Evolutionary conservation across 179 eudicot genomes (phyloP), one percentile per base, ranked within the genome.

Genomic region (Sideroxylon spinosum): DNA sequence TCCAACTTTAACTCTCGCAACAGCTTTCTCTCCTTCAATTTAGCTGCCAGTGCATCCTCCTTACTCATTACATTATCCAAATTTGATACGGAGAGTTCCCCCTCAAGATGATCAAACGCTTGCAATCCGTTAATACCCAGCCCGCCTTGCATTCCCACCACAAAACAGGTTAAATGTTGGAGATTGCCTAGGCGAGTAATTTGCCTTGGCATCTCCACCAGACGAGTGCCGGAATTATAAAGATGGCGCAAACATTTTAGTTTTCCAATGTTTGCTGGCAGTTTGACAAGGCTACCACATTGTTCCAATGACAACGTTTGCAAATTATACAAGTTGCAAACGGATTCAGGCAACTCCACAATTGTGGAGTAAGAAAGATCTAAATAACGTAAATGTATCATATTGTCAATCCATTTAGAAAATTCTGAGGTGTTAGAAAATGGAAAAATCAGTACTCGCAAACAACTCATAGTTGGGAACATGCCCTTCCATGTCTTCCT

Each of bases 331-430:
- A 83, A 44, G 25, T n/a, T 52, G 7, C 80, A 32, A 6, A 76
- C 52, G 26, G 76, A 65, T 55, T 75, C 32, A 7, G 82, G 80
- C 37, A 79, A 59, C 20, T 26, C 9, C 44, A 28, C 7, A 6
- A 83, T 65, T 8, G 17, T 3, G 6, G 80, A 64, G 3, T n/a
- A 14, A n/a, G 83, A 80, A 9, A 82, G 37, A 25, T 82, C 78
- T 23, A 82, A 26, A 53, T 56, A 74, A 6, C 84, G 61, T n/a
- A 82, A 4, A 3, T 78, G 81, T 32, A 59, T 74, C 44, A 79
- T 32, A 22, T 71, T 75, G 7, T 72, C 79, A 22, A 75, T 66
- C 7, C 60, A 44, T 2, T 70, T 0, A 28, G 77, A 82, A 16
- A 82, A 9, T 59, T 68, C 28, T 0, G 2, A 12, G 28, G 55